Evolutionary conservation across 768 basidiomycete species (phyloP).

Genomic region (Lactarius akahatsu): DNA sequence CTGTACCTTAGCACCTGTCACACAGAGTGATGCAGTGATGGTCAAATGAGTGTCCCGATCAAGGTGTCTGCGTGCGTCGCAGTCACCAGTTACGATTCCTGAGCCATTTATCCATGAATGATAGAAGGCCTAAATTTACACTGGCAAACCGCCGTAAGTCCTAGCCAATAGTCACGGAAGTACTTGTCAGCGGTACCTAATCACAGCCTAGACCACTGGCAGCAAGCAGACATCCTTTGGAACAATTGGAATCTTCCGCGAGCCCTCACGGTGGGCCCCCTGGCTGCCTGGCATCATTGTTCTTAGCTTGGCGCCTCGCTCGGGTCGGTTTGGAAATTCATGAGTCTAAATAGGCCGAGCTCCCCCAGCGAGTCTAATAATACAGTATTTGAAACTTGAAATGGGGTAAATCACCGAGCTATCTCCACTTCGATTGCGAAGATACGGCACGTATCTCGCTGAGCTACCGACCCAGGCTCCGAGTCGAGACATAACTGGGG

Average conservation of each 20-base stretch:
- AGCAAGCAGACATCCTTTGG: background rate
- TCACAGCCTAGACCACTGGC: background rate
- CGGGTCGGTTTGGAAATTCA: background rate
- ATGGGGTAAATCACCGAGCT: too few species aligned
- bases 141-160: background rate
- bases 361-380: too few species aligned
- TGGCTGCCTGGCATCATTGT: background rate
- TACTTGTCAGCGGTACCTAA: background rate
- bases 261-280: background rate
- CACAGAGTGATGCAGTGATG: background rate
- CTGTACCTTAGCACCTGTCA: background rate
- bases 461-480: too few species aligned
- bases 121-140: background rate
- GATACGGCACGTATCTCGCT: too few species aligned
- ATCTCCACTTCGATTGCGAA: too few species aligned
- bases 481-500: too few species aligned
- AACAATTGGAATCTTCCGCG: background rate
- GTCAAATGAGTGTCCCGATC: background rate
- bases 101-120: background rate
- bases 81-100: background rate
- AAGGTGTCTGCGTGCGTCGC: background rate
- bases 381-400: too few species aligned
- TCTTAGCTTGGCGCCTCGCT: background rate
- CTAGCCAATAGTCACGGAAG: background rate
- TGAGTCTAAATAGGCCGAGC: too few species aligned